Base-by-base conservation (phyloP, 2,329 filamentous ascomycete genomes). In the Xenoacremonium recifei region DNA sequence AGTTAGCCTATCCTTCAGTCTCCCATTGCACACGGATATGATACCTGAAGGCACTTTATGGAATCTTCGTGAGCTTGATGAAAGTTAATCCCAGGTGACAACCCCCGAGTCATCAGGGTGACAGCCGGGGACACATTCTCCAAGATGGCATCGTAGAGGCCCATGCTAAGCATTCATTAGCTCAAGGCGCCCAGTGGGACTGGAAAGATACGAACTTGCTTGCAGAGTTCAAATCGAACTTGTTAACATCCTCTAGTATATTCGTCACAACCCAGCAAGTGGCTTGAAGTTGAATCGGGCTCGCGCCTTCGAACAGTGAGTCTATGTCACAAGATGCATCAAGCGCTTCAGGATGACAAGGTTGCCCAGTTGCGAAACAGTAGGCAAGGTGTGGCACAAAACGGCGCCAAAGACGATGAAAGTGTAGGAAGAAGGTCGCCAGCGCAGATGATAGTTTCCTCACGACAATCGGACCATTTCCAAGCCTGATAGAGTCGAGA, bases 371-470 rank as follows among this genome's bases (percentile, higher is more conserved):
- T 18, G 56, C 75, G 15, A 87, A 69, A 41, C 79, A 85, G 41
- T 76, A 69, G 10, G 53, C 48, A 25, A 89, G 65, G 55, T 86
- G 82, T 27, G 72, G 73, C 23, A 89, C 63, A 47, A 83, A 87
- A 37, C 68, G 68, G n/a, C 72, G 69, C 85, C 87, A 92, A 5
- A 77, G 69, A 10, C 74, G 67, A 10, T 85, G 79, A 47, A 87
- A 86, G 44, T 84, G 84, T 21, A 88, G 72, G 57, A 87, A 90
- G 58, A 85, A 89, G 16, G 85, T 85, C 13, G 85, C 84, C 6
- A 92, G 67, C 6, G 86, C 85, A n/a, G 85, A 85, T 50, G 85
- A 87, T 18, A 92, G 72, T 65, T 93, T 93, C 52, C 81, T 80
- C 16, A 80, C 72, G 6, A 89, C 85, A 39, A 89, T 71, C 4